Base-by-base conservation (phyloP, 2,329 filamentous ascomycete genomes). In the Pseudopithomyces chartarum region DNA sequence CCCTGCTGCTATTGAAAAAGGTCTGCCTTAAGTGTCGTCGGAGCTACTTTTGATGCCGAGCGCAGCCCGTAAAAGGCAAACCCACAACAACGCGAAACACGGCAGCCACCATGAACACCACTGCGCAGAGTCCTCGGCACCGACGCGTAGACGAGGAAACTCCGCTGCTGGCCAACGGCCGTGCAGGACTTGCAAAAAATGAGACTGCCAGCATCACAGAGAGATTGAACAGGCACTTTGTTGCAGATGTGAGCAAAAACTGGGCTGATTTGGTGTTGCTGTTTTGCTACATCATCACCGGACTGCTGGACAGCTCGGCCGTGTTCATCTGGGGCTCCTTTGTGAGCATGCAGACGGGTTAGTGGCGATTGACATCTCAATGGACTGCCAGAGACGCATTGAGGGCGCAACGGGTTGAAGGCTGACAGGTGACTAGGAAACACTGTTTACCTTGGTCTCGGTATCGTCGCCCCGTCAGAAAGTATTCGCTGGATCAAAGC, bases 291-390 rank as follows among this genome's bases (percentile, higher is more conserved):
- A 77, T 90, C 61, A 88, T 92, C 69, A 93, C 90, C 0, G 90
- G 90, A 3, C 79, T 94, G 11, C 82, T 92, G 7, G 90, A 94
- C 75, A 91, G 88, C 75, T 87, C 89, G 2, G 87, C 89, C 2
- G 89, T 90, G 45, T 88, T 87, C 55, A 89, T 89, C 40, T 93
- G 89, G 87, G 89, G 90, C 12, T 88, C 88, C 2, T 94, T 94
- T 65, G 90, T 92, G 39, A 90, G 87, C 66, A 93, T 93, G 90
- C 90, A 93, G 70, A 93, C 90, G 32, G 90, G 89, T 85, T 67
- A 61, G 79, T 75, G 45, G 3, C 17, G 23, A 20, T 17, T 46
- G 1, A 15, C 15, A 17, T 20, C 17, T 15, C 19, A 1, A 5
- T 17, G 8, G 22, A 40, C 13, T 17, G 2, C 7, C 15, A 20